Base-by-base conservation (phyloP, 1,139 yeast genomes). In the Suhomyces anneliseae region DNA sequence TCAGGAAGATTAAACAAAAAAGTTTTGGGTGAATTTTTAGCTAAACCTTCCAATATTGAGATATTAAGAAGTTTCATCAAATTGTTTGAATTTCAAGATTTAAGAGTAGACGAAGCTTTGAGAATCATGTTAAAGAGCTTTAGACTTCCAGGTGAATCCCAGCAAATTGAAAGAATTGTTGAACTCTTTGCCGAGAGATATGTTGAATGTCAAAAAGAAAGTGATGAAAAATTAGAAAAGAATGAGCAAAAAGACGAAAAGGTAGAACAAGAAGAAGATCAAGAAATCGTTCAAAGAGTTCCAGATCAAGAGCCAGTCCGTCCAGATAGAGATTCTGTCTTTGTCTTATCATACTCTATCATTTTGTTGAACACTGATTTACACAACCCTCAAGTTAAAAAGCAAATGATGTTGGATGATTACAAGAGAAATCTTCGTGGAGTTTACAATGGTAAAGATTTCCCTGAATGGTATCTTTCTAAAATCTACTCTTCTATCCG, bases 141-240 rank as follows among this genome's bases (percentile, higher is more conserved):
- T 62, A 81, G 99, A 65, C 76, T 95, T 46, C 99, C 99, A 0
- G 99, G 99, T 43, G 99, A 95, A 67, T 85, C 97, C 0, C 98
- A 90, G 61, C 97, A 90, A 63, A 93, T 95, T 63, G 98, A 92
- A 64, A 79, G 97, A 60, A 81, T 93, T 15, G 88, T 95, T 38
- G 97, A 92, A 59, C 76, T 82, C 19, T 93, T 95, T 68, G 92
- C 96, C 6, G 85, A 82, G 40, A 81, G 87, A 53, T 95, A 90
- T 65, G 87, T 87, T 7, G 71, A 70, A 19, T 79, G 85, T 50
- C 90, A 84, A 55, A 58, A 64, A 7, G 70, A 69, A 4, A 32
- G 39, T 11, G 43, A 27, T 19, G 59, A 60, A 11, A 31, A 39
- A 19, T 7, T 41, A 11, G 66, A 62, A 4, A 54, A 54, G 8